Percentiles rank a stretch among this genome's conserved stretches.
Evolutionary conservation across 2,329 filamentous ascomycete species (phyloP).

Genomic region (Magnaporthiopsis rhizophila): DNA sequence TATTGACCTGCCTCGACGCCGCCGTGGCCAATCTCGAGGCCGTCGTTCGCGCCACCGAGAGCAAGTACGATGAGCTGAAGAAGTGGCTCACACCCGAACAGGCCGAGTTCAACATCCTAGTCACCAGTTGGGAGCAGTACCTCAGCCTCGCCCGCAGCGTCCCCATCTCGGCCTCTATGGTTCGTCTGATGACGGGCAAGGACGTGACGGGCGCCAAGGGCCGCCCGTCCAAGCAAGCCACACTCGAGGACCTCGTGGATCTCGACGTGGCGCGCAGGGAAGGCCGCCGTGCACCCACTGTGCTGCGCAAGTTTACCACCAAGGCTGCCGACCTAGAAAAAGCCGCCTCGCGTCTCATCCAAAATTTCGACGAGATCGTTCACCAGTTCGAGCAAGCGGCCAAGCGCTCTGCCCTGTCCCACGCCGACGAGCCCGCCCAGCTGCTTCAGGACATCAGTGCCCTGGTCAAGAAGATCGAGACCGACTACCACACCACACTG

Average conservation of each 20-base stretch:
- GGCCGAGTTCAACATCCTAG: slow-evolving; percentile 57
- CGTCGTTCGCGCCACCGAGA: slow-evolving; percentile 63
- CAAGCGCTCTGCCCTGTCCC: slow-evolving; percentile 45
- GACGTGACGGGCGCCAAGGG: slow-evolving; percentile 29
- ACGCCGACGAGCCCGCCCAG: slow-evolving; percentile 55
- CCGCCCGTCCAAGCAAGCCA: slow-evolving; percentile 40
- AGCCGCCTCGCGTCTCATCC: slow-evolving; percentile 50
- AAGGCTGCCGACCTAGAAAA: slow-evolving; percentile 55
- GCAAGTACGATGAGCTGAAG: slow-evolving; percentile 62
- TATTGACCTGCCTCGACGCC: slow-evolving; percentile 72
- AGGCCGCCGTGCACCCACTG: slow-evolving; percentile 52
- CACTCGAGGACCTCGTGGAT: slow-evolving; percentile 70
- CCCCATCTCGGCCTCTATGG: slow-evolving; percentile 58
- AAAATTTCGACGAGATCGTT: slow-evolving; percentile 53
- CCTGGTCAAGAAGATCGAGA: slow-evolving; percentile 76
- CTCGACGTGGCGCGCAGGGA: slow-evolving; percentile 64
- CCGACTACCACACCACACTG: slow-evolving; percentile 73
- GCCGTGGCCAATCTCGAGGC: slow-evolving; percentile 78
- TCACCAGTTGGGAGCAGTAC: slow-evolving; percentile 60
- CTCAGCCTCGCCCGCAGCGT: slow-evolving; percentile 57
- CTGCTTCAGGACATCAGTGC: slow-evolving; percentile 80
- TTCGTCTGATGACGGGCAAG: slow-evolving; percentile 53
- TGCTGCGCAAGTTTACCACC: slow-evolving; percentile 50
- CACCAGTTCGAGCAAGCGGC: slow-evolving; percentile 54
- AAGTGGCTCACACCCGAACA: slow-evolving; percentile 62